Percentiles rank a stretch among this genome's conserved stretches.
These are phyloP conservation scores for Datisca glomerata DNA, from an alignment of 306 rosid species.

Conservation along the genomic window DNA sequence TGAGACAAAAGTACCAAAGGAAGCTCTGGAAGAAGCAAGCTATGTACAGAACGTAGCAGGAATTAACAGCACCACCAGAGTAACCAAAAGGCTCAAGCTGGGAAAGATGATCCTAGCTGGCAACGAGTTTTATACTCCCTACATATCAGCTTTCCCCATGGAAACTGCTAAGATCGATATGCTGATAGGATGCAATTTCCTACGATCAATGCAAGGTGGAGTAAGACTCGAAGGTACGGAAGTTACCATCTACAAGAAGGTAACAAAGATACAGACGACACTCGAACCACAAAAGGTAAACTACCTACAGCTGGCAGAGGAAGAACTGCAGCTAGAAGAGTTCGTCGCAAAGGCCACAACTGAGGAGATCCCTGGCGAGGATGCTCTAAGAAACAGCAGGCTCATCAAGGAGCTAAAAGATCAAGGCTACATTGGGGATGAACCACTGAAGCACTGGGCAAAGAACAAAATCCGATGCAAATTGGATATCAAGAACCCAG, in stretches of 20 bases:
- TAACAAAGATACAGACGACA: not conserved
- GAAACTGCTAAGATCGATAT: not conserved
- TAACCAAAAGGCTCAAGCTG: not conserved
- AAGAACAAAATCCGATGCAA: not conserved
- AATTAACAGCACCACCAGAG: not conserved
- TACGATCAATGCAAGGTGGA: not conserved
- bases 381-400: too few relatives aligned
- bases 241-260: not conserved
- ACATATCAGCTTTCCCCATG: not conserved
- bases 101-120: not conserved
- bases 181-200: not conserved
- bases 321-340: not conserved
- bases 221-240: not conserved
- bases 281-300: not conserved
- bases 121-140: not conserved
- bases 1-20: not conserved
- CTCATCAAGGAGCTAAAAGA: too few relatives aligned
- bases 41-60: not conserved
- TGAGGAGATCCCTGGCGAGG: too few relatives aligned
- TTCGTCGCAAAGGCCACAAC: too few relatives aligned
- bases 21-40: not conserved
- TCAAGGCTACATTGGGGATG: not conserved
- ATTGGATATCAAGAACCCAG: not conserved
- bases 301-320: not conserved
- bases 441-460: not conserved